These are phyloP conservation scores for Fusarium robinianum DNA, from an alignment of 2,329 filamentous ascomycete species.

Conservation along the genomic window DNA sequence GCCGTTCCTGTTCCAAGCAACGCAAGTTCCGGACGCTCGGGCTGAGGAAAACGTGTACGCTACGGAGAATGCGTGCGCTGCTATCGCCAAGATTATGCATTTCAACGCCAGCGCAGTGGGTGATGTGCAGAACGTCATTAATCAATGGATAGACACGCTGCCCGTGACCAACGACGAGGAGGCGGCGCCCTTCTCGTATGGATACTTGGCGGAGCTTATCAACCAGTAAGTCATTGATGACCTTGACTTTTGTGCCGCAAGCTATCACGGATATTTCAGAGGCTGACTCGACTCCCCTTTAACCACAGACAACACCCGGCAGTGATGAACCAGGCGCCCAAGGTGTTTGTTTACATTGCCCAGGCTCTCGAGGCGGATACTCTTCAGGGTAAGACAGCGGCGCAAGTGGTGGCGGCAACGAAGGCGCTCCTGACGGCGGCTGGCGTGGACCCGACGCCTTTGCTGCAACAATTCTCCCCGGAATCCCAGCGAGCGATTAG, in stretches of 20 bases:
- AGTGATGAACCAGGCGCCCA: conserved; percentile 75
- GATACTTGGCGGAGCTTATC: conserved; percentile 88
- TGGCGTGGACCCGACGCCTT: conserved; percentile 73
- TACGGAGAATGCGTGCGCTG: conserved; percentile 95
- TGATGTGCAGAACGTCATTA: conserved; percentile 75
- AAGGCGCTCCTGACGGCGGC: conserved; percentile 77
- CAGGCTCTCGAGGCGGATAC: conserved; percentile 91
- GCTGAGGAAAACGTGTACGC: conserved; percentile 95
- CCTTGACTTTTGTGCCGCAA: too few relatives aligned
- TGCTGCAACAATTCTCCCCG: conserved; percentile 74
- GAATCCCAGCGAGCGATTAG: conserved; percentile 82
- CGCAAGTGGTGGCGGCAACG: conserved; percentile 74
- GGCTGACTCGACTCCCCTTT: conserved; percentile 34
- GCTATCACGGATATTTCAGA: too few relatives aligned
- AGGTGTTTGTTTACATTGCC: conserved; percentile 82
- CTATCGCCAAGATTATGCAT: conserved; percentile 95
- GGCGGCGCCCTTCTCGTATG: conserved; percentile 93
- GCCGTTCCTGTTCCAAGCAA: conserved; percentile 82
- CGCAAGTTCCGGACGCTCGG: conserved; percentile 78
- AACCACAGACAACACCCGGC: conserved; percentile 76
- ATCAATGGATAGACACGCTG: conserved; percentile 88
- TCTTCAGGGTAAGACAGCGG: conserved; percentile 80
- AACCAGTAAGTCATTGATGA: conserved; percentile 96
- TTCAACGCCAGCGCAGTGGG: conserved; percentile 79
- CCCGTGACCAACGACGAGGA: conserved; percentile 96